A percentile compares a stretch with the other conserved stretches of the same genome.
These are phyloP conservation scores for Microdochium nivale DNA, from an alignment of 2,329 filamentous ascomycete species.

Conservation along the genomic window DNA sequence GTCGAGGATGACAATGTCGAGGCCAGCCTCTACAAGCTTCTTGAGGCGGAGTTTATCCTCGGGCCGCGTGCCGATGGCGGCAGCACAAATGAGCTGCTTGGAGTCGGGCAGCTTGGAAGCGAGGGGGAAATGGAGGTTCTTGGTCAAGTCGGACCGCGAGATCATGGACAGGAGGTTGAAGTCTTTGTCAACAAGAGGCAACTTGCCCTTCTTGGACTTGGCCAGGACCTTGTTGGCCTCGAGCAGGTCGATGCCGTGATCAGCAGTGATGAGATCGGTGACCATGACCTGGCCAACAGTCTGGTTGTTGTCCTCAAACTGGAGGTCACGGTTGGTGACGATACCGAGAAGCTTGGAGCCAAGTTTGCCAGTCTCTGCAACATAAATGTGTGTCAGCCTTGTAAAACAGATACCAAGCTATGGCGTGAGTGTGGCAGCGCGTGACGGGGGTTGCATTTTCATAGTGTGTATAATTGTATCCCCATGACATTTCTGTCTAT, in stretches of 20 bases:
- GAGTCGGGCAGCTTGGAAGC: conserved; percentile 94
- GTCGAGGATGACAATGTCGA: conserved; percentile 93
- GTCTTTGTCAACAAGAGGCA: conserved; percentile 78
- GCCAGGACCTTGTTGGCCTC: conserved; percentile 92
- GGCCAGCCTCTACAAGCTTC: conserved; percentile 85
- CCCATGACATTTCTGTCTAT: conserved; percentile 83
- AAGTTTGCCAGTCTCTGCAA: conserved; percentile 77
- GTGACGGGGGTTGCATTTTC: conserved; percentile 20
- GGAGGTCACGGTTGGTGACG: conserved; percentile 94
- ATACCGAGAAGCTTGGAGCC: conserved; percentile 96
- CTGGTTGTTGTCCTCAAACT: conserved; percentile 78
- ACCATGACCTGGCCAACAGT: conserved; percentile 90
- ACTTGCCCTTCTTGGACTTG: conserved; percentile 96
- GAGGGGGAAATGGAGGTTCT: conserved; percentile 95
- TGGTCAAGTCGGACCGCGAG: conserved; percentile 91
- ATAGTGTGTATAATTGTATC: conserved; percentile 52
- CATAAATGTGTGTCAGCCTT: conserved; percentile 25
- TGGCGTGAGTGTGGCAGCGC: conserved; percentile 1
- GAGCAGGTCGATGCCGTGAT: conserved; percentile 68
- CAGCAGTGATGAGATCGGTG: conserved; percentile 84
- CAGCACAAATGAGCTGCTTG: conserved; percentile 94
- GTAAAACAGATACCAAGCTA: conserved; percentile 4
- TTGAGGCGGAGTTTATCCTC: conserved; percentile 83
- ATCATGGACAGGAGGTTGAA: conserved; percentile 88
- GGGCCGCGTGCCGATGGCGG: conserved; percentile 88